Conservation (phyloP, 129 eudicot species). For the Calendula officinalis region DNA sequence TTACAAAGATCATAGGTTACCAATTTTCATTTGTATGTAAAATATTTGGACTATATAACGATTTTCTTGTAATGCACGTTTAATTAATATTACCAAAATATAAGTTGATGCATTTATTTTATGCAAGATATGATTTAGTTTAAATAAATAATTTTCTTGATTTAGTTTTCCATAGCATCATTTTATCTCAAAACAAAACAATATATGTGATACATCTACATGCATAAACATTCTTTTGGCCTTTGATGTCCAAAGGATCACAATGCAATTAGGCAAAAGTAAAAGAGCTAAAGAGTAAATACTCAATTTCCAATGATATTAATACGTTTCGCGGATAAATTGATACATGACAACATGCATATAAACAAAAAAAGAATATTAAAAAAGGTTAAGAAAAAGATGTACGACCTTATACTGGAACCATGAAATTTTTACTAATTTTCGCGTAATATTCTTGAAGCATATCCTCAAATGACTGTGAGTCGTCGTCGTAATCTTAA, state of each 20-base stretch:
- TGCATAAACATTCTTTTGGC: too few species aligned
- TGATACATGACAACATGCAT: constrained; percentile 17
- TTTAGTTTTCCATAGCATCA: too few species aligned
- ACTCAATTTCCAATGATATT: neutral
- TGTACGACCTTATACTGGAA: constrained; percentile 20
- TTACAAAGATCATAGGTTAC: neutral
- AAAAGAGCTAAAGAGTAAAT: constrained; percentile 7
- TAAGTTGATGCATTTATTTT: too few species aligned
- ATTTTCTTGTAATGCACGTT: too few species aligned
- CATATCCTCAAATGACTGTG: constrained; percentile 24
- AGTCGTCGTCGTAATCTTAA: constrained; percentile 24
- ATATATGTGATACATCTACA: too few species aligned
- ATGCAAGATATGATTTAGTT: too few species aligned
- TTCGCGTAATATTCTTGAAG: constrained; percentile 29
- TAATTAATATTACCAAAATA: too few species aligned
- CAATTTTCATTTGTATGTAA: too few species aligned
- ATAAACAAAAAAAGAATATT: constrained; percentile 1
- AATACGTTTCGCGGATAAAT: neutral
- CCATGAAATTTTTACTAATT: neutral
- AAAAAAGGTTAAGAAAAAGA: constrained; percentile 13
- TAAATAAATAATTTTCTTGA: too few species aligned
- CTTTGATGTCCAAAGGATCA: neutral
- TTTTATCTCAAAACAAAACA: too few species aligned
- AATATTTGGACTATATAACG: too few species aligned
- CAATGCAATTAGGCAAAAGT: constrained; percentile 12